Evolutionary conservation across 306 rosid genomes (phyloP).

Genomic region (Cucurbita ficifolia): DNA sequence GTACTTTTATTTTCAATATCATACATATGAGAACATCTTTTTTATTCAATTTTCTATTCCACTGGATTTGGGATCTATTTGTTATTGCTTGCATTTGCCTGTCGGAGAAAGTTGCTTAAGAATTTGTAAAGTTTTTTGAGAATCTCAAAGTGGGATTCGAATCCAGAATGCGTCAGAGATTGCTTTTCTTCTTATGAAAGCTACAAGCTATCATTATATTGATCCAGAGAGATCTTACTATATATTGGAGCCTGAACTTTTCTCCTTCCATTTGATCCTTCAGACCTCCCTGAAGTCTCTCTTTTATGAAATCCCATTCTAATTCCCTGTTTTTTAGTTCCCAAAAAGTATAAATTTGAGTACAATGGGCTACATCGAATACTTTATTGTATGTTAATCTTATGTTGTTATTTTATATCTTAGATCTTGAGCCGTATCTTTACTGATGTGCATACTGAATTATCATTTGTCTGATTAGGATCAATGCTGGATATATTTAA

Average conservation of each 20-base stretch:
- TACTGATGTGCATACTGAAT: not conserved
- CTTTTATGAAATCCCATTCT: not conserved
- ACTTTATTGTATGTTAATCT: not conserved
- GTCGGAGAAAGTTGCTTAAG: not conserved
- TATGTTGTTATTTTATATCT: not conserved
- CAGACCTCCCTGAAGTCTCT: too few species aligned
- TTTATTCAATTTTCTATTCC: not conserved
- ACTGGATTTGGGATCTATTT: not conserved
- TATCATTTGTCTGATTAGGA: not conserved
- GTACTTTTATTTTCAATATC: conserved; percentile 17
- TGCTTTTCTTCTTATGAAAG: conserved; percentile 1
- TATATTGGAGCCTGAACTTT: not conserved
- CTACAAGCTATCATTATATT: not conserved
- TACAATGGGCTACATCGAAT: not conserved
- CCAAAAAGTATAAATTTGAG: not conserved
- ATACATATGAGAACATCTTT: not conserved
- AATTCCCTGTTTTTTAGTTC: not conserved
- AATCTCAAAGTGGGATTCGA: not conserved
- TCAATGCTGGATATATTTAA: not conserved
- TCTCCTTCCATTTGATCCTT: not conserved
- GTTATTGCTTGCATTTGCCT: not conserved
- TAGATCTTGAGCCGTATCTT: not conserved
- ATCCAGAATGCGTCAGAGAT: not conserved
- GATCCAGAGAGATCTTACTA: not conserved
- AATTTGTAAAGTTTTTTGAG: not conserved